phyloP scores from a whole-genome alignment of 306 rosid species.

The Fagus sylvatica region DNA sequence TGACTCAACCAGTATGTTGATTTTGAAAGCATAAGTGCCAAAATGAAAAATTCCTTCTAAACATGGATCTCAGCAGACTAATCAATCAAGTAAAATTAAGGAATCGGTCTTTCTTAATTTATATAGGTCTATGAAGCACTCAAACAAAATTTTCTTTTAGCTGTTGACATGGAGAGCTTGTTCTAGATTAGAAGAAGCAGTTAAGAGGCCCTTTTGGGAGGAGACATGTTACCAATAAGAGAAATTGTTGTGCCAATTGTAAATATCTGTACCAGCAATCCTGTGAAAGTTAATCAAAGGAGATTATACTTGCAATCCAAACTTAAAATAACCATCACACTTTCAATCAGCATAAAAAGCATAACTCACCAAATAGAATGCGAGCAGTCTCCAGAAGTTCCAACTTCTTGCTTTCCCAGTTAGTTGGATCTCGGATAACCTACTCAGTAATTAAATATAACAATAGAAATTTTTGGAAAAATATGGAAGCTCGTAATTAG shows the following conservation, averaged over 20 bases:
- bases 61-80: no score
- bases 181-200: neutral
- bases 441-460: conserved; percentile 17
- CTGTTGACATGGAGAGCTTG: neutral
- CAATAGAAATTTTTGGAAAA: neutral
- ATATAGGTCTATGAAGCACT: neutral
- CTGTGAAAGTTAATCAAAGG: conserved; percentile 32
- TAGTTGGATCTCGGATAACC: conserved; percentile 37
- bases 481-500: neutral
- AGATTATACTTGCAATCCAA: neutral
- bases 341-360: neutral
- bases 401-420: conserved; percentile 31
- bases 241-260: conserved; percentile 27
- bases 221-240: conserved; percentile 75
- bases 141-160: neutral
- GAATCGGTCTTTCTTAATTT: neutral
- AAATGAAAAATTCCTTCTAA: neutral
- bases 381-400: conserved; percentile 30
- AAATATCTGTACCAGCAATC: conserved; percentile 40
- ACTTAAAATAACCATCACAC: neutral
- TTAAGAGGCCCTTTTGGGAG: conserved; percentile 63
- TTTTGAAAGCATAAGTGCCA: neutral
- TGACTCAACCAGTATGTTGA: neutral
- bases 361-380: conserved; percentile 31
- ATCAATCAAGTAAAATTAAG: neutral